Base-by-base conservation (phyloP, 2,329 filamentous ascomycete genomes). In the Epichloe scottii region DNA sequence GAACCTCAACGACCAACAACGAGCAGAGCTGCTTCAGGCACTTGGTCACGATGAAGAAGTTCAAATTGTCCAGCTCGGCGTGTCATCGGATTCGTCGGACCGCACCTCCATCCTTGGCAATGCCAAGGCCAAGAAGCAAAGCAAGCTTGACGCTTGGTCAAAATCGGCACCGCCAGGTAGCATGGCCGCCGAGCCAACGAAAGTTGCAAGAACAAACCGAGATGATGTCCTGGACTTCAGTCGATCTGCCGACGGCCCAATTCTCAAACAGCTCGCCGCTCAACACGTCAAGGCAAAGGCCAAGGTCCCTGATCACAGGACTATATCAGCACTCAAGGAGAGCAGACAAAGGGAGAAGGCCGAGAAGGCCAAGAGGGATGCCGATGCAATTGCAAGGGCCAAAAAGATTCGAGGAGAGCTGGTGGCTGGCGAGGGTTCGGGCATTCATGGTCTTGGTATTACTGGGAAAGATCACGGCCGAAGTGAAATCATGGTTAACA, bases 401-500 rank as follows among this genome's bases (percentile, higher is more conserved):
- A 85, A 82, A 65, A 59, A 61, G 51, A 57, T 69, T 19, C 60
- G 68, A 35, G 67, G 67, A 26, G 66, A 69, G 51, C 60, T 56
- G 11, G 64, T 64, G 15, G 55, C 77, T 8, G 84, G 87, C 53
- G 87, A 89, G 63, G 88, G 88, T 2, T 93, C 88, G 53, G 89
- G 86, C 19, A 69, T 93, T 10, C 77, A 79, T 55, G 84, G 83
- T 26, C 76, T 94, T 47, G 75, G 85, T 37, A 73, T 89, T 1
- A 72, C 79, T 51, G 88, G 87, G 53, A 93, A 91, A 67, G 89
- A 93, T 50, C 85, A 91, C 61, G 77, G 79, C 3, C 86, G 86
- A 56, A 86, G 84, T 61, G 89, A 91, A 56, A 89, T 97, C 66
- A 95, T 97, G 89, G 87, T 96, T 23, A 83, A 85, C 52, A 86